Conservation (phyloP, 371 early-diverging fungal species). For the Mucor lusitanicus region DNA sequence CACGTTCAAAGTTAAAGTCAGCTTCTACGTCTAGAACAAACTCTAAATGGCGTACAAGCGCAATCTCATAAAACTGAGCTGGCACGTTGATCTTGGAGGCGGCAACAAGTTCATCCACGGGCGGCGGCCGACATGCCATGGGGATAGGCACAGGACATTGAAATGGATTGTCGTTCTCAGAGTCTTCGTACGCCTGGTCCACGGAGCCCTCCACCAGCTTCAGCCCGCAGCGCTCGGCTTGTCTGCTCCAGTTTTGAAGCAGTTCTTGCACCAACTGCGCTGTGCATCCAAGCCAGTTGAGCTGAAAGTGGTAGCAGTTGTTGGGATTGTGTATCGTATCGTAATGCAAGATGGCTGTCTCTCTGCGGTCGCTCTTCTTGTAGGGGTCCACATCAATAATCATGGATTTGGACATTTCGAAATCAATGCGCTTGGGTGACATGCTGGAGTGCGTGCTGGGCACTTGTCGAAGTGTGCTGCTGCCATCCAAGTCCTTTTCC, state of each 20-base stretch:
- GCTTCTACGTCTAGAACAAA: conserved; percentile 96
- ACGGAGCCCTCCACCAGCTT: conserved; percentile 91
- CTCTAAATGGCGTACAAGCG: conserved; percentile 77
- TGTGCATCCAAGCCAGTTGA: conserved; percentile 96
- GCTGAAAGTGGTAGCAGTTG: conserved; percentile 89
- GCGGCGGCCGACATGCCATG: conserved; percentile 70
- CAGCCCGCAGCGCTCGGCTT: conserved; percentile 88
- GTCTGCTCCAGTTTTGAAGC: conserved; percentile 80
- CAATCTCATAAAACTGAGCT: conserved; percentile 76
- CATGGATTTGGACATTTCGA: conserved; percentile 63
- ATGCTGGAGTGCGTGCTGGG: conserved; percentile 14
- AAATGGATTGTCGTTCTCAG: conserved; percentile 86
- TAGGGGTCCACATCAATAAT: conserved; percentile 81
- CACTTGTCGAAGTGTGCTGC: conserved; percentile 14
- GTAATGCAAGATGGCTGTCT: conserved; percentile 87
- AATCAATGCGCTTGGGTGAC: conserved; percentile 9
- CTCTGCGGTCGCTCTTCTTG: conserved; percentile 73
- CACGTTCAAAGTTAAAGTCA: conserved; percentile 62
- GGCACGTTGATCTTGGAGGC: conserved; percentile 61
- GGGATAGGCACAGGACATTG: conserved; percentile 76
- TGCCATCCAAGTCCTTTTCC: conserved; percentile 2
- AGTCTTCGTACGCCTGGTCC: conserved; percentile 71
- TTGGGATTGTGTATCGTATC: conserved; percentile 88
- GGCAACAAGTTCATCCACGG: conserved; percentile 41
- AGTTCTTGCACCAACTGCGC: conserved; percentile 89